Evolutionary conservation across 306 rosid genomes (phyloP).

Genomic region (Cucumis hystrix): DNA sequence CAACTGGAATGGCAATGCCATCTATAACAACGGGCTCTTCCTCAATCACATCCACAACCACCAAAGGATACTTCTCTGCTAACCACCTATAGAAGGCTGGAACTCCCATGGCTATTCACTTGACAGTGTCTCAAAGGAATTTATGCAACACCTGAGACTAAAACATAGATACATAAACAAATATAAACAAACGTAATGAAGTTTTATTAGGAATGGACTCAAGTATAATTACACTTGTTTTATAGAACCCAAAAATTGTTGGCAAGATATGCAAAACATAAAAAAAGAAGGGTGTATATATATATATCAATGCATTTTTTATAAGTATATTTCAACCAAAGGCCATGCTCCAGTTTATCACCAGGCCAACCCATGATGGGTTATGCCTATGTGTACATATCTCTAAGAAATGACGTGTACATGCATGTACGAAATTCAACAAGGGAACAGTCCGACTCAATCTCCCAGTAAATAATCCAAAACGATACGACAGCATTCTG

Average conservation of each 20-base stretch:
- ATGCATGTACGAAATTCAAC: background rate
- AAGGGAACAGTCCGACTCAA: background rate
- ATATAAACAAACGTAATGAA: background rate
- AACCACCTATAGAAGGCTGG: conserved; percentile 95
- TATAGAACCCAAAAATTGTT: background rate
- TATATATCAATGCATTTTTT: background rate
- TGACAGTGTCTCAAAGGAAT: background rate
- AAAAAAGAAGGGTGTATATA: background rate
- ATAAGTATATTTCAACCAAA: too few species aligned
- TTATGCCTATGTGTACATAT: too few species aligned
- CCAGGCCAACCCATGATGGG: too few species aligned
- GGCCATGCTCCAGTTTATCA: too few species aligned
- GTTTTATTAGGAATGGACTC: background rate
- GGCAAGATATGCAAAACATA: background rate
- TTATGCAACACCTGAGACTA: background rate
- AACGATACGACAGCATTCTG: background rate
- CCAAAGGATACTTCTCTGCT: conserved; percentile 88
- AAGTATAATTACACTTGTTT: background rate
- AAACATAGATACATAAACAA: background rate
- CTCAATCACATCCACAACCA: conserved; percentile 69
- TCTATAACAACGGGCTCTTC: conserved; percentile 84
- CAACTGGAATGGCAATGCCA: conserved; percentile 61
- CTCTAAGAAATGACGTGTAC: background rate
- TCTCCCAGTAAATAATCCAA: background rate
- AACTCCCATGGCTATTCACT: conserved; percentile 56